Evolutionary conservation across 1,284 basidiomycete species (phyloP).

Genomic region (Ceratobasidium sp.): DNA sequence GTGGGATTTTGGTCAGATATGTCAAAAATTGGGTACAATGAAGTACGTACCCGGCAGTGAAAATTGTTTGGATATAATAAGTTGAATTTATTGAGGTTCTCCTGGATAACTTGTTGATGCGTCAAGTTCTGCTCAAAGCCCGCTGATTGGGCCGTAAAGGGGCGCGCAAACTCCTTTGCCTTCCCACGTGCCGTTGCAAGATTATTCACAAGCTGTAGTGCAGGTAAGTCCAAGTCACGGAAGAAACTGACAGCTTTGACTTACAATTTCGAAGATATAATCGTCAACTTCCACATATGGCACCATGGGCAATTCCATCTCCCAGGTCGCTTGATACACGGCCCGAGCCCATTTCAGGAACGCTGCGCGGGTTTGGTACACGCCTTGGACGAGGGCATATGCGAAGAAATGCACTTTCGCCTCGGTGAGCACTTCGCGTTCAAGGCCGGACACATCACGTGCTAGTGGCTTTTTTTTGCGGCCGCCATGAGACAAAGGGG

Average conservation of each 20-base stretch:
- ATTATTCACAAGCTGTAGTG: constrained; percentile 29
- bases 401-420: background rate
- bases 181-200: constrained; percentile 26
- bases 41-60: constrained; percentile 23
- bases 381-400: background rate
- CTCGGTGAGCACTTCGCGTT: background rate
- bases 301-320: background rate
- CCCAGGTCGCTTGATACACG: constrained; percentile 5
- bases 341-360: constrained; percentile 7
- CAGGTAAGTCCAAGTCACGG: too few relatives aligned
- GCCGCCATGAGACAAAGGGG: too few relatives aligned
- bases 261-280: background rate
- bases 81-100: constrained; percentile 14
- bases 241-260: too few relatives aligned
- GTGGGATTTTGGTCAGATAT: too few relatives aligned
- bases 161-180: background rate
- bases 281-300: too few relatives aligned
- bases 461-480: constrained; percentile 27
- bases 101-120: background rate
- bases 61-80: constrained; percentile 11
- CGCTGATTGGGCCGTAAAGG: background rate
- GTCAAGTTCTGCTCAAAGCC: background rate
- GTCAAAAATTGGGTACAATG: too few relatives aligned
- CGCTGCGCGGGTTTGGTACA: constrained; percentile 8
- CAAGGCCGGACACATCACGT: background rate